Evolutionary conservation across 202 grass and related monocot genomes (phyloP).

Genomic region (Bolboschoenoplectus hybrid): DNA sequence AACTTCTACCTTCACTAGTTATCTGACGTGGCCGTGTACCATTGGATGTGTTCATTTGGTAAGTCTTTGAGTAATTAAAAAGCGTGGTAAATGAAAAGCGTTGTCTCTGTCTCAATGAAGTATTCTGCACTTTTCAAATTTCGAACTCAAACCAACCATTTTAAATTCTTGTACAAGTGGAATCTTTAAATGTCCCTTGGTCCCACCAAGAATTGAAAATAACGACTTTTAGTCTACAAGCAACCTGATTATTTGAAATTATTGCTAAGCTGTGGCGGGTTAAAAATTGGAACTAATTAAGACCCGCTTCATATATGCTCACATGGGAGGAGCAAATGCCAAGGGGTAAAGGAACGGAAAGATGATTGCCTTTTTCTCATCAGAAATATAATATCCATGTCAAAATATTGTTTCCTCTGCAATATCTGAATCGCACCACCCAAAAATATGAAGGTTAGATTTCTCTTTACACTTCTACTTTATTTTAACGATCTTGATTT

Average conservation of each 20-base stretch:
- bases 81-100: neutral
- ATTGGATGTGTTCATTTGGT: neutral
- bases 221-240: neutral
- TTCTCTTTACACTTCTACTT: no score
- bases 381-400: neutral
- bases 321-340: neutral
- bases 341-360: slow-evolving; percentile 12
- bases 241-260: neutral
- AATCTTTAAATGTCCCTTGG: neutral
- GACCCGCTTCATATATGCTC: neutral
- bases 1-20: neutral
- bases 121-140: slow-evolving; percentile 36
- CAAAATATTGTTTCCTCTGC: neutral
- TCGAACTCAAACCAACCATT: slow-evolving; percentile 27
- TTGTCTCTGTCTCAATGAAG: neutral
- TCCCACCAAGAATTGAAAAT: slow-evolving; percentile 11
- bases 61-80: neutral
- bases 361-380: slow-evolving; percentile 25
- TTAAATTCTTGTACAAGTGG: slow-evolving; percentile 14
- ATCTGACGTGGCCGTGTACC: neutral
- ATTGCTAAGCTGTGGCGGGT: neutral
- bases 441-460: no score
- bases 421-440: neutral
- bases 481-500: no score
- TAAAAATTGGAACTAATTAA: neutral